These are phyloP conservation scores for Graphilbum fragrans DNA, from an alignment of 2,329 filamentous ascomycete species.

Conservation along the genomic window DNA sequence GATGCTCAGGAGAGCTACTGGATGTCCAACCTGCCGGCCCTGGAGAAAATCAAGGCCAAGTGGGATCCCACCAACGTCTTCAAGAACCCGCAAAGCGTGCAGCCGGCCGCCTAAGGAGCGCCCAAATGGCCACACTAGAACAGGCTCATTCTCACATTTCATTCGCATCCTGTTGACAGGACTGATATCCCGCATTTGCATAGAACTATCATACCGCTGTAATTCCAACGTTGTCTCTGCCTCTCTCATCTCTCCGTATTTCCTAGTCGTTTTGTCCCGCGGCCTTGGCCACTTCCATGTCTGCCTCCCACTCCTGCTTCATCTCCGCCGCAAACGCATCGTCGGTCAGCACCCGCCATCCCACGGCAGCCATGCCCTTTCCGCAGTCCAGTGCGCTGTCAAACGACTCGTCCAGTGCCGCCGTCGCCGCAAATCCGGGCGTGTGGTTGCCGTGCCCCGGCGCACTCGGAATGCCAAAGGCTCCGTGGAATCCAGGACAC, in stretches of 20 bases:
- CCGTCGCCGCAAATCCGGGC: constrained; percentile 24
- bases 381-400: constrained; percentile 20
- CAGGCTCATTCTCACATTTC: too few species aligned
- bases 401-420: constrained; percentile 23
- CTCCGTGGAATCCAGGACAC: constrained; percentile 29
- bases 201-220: too few species aligned
- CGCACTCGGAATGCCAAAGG: constrained; percentile 25
- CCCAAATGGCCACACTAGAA: too few species aligned
- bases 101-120: too few species aligned
- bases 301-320: constrained; percentile 15
- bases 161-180: too few species aligned
- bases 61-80: constrained; percentile 44
- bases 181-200: too few species aligned
- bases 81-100: constrained; percentile 44
- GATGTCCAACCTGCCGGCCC: constrained; percentile 33
- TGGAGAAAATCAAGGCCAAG: constrained; percentile 36
- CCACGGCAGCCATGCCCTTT: constrained; percentile 20
- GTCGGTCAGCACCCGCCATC: constrained; percentile 16
- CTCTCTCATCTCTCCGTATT: too few species aligned
- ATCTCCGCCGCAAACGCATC: constrained; percentile 13
- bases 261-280: too few species aligned
- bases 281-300: constrained; percentile 21
- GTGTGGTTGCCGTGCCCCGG: constrained; percentile 27
- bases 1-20: constrained; percentile 40
- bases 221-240: too few species aligned